A percentile compares a stretch with the other conserved stretches of the same genome.
Conservation (phyloP, 306 rosid genomes). For the Neltuma alba region DNA sequence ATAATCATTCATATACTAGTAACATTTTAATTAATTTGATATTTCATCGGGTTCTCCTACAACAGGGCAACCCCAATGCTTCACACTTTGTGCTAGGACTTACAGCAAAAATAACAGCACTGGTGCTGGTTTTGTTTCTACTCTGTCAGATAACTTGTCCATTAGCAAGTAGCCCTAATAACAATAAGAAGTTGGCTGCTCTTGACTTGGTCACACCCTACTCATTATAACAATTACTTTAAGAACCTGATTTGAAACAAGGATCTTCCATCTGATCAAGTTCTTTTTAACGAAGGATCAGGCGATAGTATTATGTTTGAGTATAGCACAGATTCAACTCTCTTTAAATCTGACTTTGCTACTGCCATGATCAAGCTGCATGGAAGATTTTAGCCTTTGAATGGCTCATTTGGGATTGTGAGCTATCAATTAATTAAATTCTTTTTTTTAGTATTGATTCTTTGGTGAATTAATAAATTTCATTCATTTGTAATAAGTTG, state of each 20-base stretch:
- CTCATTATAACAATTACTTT: conserved; percentile 59
- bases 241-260: conserved; percentile 59
- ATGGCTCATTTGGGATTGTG: background rate
- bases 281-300: conserved; percentile 41
- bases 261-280: conserved; percentile 57
- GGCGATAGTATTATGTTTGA: conserved; percentile 31
- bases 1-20: too few species aligned
- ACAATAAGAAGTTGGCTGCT: conserved; percentile 48
- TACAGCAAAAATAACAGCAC: conserved; percentile 49
- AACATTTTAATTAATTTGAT: background rate
- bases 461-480: too few species aligned
- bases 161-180: background rate
- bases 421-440: background rate
- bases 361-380: conserved; percentile 11
- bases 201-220: conserved; percentile 64
- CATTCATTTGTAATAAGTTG: background rate
- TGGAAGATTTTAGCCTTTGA: background rate
- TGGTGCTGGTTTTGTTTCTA: conserved; percentile 52
- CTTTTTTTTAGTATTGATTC: too few species aligned
- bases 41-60: conserved; percentile 48
- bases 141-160: conserved; percentile 55
- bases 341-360: background rate
- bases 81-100: conserved; percentile 50
- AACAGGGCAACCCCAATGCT: conserved; percentile 58
- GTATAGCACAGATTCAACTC: conserved; percentile 21